Evolutionary conservation across 139 green algal species (phyloP), one percentile per base, ranked within the genome.

Genomic region (Closterium sp.): DNA sequence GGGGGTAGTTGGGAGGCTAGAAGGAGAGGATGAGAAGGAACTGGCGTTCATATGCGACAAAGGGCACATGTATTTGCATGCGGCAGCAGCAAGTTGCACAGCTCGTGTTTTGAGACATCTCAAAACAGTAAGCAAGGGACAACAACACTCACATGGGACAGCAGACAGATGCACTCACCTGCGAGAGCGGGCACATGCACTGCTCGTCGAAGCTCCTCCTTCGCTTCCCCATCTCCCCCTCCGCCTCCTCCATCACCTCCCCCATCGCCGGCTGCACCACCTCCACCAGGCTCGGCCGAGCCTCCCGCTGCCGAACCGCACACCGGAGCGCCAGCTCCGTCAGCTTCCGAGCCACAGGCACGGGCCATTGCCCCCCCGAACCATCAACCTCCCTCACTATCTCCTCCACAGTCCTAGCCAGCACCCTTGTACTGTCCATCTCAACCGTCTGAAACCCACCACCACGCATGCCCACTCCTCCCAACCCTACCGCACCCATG

Each of bases 321-420:
- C 62, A 79, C 62, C 62, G 17, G 13, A 79, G 62, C 62, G 62
- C 62, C 62, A 79, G 62, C 62, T 79, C 62, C 62, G 62, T 24
- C 62, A 79, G 62, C 62, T 79, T 79, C 62, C 62, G 62, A 79
- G 62, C 62, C 62, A 79, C 62, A 27, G 62, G 62, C 62, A 79
- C 0, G 62, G 62, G 62, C 62, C 62, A 79, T 0, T 79, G 62
- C 1, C 62, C 62, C 62, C 62, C 62, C 17, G 62, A 79, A 79
- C 1, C 19, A 24, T 92, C 89, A 13, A 92, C 22, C 9, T 92
- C 31, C 89, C 70, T 86, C 89, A 89, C 34, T 3, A 92, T 45
- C 24, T 50, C 89, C 10, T 92, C 89, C 19, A 92, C 90, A 45
- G 45, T 90, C 88, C 88, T 13, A 22, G 62, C 62, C 62, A 79